These are phyloP conservation scores for Isatis lusitanica DNA, from an alignment of 441 rosid species.

Conservation along the genomic window DNA sequence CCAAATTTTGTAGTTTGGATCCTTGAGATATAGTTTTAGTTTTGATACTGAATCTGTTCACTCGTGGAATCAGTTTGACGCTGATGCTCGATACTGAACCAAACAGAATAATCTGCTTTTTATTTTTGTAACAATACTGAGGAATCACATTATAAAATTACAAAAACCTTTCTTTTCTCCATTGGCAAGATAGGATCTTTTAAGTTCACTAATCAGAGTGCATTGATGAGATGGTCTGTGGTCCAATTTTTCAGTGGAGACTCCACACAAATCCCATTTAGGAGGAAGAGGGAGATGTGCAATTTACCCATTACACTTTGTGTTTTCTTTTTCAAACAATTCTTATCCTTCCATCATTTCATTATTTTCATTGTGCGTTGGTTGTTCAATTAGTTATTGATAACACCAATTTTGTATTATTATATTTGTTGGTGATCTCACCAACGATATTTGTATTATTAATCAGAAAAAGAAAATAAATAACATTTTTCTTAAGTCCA, in stretches of 20 bases:
- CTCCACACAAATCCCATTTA: constrained; percentile 7
- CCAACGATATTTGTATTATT: no score
- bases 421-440: neutral
- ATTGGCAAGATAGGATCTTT: neutral
- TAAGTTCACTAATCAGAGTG: neutral
- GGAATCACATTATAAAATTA: neutral
- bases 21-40: neutral
- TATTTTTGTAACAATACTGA: neutral
- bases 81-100: neutral
- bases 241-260: constrained; percentile 15
- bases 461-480: no score
- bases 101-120: no score
- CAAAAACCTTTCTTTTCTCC: neutral
- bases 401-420: neutral
- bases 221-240: neutral
- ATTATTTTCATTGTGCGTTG: constrained; percentile 7
- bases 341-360: constrained; percentile 5
- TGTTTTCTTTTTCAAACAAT: neutral
- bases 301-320: neutral
- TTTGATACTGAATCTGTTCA: constrained; percentile 4
- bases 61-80: neutral
- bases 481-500: neutral
- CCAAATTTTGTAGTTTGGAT: constrained; percentile 25
- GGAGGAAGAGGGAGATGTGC: neutral
- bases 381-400: neutral